phyloP scores from a whole-genome alignment of 2,329 filamentous ascomycete genomes.

The Calonectria hawksworthii region DNA sequence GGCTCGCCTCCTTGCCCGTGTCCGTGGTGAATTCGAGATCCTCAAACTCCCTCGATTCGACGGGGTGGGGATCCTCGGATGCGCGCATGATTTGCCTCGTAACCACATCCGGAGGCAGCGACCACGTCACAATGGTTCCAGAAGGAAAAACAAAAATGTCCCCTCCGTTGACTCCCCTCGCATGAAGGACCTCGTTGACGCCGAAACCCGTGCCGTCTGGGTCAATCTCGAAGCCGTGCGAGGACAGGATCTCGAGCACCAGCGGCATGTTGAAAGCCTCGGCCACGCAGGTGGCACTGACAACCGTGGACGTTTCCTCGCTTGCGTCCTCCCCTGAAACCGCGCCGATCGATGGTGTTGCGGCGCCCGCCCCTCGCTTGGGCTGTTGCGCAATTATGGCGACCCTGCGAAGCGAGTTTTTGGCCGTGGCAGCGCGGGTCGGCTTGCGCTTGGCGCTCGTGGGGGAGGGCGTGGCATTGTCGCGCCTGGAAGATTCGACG shows the following conservation, averaged over 20 bases:
- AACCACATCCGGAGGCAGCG: constrained; percentile 82
- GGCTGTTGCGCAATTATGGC: constrained; percentile 85
- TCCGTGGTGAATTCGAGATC: constrained; percentile 91
- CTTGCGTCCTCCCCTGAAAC: constrained; percentile 36
- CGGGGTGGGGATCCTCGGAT: constrained; percentile 79
- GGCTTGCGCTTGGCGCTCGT: constrained; percentile 60
- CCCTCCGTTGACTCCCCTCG: constrained; percentile 73
- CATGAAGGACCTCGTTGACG: constrained; percentile 73
- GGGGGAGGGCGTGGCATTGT: constrained; percentile 25
- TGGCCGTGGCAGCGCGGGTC: constrained; percentile 62
- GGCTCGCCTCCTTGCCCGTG: constrained; percentile 77
- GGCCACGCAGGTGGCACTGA: constrained; percentile 73
- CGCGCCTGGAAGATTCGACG: constrained; percentile 35
- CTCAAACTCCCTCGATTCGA: constrained; percentile 82
- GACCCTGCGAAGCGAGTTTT: constrained; percentile 85
- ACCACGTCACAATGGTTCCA: constrained; percentile 94
- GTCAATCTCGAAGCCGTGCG: constrained; percentile 73
- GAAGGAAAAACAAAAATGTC: constrained; percentile 98
- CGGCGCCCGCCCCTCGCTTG: constrained; percentile 54
- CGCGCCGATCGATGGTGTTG: constrained; percentile 30
- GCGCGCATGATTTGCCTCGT: constrained; percentile 82
- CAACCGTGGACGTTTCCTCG: constrained; percentile 58
- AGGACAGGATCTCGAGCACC: constrained; percentile 69
- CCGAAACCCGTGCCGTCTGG: constrained; percentile 74
- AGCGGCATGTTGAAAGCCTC: constrained; percentile 75